These are phyloP conservation scores for Xylaria cubensis DNA, from an alignment of 495 filamentous ascomycete species.

Conservation along the genomic window DNA sequence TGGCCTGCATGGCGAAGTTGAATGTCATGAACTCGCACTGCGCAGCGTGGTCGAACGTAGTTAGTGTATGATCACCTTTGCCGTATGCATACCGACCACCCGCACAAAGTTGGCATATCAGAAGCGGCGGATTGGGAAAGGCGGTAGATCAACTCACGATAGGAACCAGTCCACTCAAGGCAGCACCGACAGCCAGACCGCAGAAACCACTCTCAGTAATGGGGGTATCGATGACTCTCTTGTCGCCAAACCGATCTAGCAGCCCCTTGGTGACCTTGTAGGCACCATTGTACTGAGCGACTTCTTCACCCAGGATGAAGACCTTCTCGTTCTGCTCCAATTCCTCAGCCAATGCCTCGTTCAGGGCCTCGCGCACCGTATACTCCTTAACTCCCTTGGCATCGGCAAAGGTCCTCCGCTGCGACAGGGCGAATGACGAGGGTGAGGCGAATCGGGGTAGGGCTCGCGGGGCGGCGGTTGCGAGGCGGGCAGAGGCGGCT, in stretches of 20 bases:
- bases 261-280: constrained; percentile 99
- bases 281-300: constrained; percentile 98
- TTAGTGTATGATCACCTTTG: not conserved
- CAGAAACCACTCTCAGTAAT: constrained; percentile 96
- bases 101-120: not conserved
- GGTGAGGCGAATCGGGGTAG: constrained; percentile 47
- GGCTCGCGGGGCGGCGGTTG: constrained; percentile 52
- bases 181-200: constrained; percentile 92
- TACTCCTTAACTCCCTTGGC: constrained; percentile 80
- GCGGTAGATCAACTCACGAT: constrained; percentile 67
- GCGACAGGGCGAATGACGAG: constrained; percentile 49
- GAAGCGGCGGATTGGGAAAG: not conserved
- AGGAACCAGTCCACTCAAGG: constrained; percentile 90
- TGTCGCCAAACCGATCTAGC: constrained; percentile 94
- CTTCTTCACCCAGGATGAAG: constrained; percentile 95
- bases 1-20: constrained; percentile 99
- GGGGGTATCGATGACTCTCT: constrained; percentile 96
- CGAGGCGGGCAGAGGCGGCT: constrained; percentile 67
- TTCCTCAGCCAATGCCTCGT: constrained; percentile 97
- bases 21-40: constrained; percentile 99
- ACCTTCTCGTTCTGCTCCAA: constrained; percentile 92
- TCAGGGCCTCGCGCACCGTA: constrained; percentile 94
- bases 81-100: not conserved
- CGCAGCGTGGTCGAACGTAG: constrained; percentile 23
- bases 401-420: constrained; percentile 61